These are phyloP conservation scores for Nakazawaea sp. DNA, from an alignment of 805 yeast genomes.

Conservation along the genomic window DNA sequence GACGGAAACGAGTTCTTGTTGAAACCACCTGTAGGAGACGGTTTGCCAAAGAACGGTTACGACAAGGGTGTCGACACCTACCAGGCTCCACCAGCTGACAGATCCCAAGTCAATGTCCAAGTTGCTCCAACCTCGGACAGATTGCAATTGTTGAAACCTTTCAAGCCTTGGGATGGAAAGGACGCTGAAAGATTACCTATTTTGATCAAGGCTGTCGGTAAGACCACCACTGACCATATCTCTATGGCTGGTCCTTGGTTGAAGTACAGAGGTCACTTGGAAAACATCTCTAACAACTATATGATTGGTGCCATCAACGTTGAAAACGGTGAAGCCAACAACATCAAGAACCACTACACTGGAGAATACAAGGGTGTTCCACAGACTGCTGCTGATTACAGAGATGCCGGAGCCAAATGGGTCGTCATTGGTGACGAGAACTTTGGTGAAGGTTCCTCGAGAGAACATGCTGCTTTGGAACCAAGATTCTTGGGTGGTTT, in stretches of 20 bases:
- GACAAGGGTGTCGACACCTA: slow-evolving; percentile 68
- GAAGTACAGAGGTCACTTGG: slow-evolving; percentile 99
- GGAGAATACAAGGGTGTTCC: slow-evolving; percentile 94
- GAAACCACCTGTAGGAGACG: slow-evolving; percentile 74
- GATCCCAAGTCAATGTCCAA: slow-evolving; percentile 64
- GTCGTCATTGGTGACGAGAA: slow-evolving; percentile 98
- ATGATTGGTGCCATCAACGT: slow-evolving; percentile 99
- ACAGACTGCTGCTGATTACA: slow-evolving; percentile 91
- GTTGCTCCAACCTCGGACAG: slow-evolving; percentile 92
- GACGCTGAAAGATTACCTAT: slow-evolving; percentile 87
- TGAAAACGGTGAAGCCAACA: slow-evolving; percentile 92
- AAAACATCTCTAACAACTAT: slow-evolving; percentile 97
- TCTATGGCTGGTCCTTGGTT: slow-evolving; percentile 99
- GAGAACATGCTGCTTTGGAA: slow-evolving; percentile 99
- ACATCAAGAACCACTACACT: slow-evolving; percentile 82
- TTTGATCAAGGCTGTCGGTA: slow-evolving; percentile 92
- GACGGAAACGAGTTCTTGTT: slow-evolving; percentile 74
- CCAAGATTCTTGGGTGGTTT: slow-evolving; percentile 99
- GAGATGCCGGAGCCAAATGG: slow-evolving; percentile 90
- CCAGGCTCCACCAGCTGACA: slow-evolving; percentile 94
- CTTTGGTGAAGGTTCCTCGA: slow-evolving; percentile 99
- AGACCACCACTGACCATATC: slow-evolving; percentile 98
- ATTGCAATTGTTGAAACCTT: slow-evolving; percentile 90
- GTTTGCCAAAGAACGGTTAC: slow-evolving; percentile 73
- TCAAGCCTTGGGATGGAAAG: slow-evolving; percentile 95